A percentile compares a stretch with the other conserved stretches of the same genome.
Conservation (phyloP, 2,329 filamentous ascomycete species). For the Geosmithia putterillii region DNA sequence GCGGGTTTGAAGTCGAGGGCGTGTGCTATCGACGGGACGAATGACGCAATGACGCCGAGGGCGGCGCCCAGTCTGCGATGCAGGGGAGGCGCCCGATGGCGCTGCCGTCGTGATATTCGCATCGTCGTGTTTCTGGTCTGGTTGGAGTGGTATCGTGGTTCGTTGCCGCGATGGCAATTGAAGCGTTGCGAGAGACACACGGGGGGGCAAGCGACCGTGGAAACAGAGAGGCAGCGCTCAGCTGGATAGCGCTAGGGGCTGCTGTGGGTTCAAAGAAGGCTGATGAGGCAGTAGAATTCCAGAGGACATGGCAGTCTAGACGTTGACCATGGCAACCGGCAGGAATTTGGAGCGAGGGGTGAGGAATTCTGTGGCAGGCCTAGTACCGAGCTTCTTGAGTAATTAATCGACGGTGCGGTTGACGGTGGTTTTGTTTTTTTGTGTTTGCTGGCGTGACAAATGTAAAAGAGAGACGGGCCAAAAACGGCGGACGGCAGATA, state of each 20-base stretch:
- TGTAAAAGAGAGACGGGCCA: background rate
- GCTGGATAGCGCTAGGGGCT: background rate
- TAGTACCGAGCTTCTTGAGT: background rate
- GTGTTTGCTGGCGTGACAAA: background rate
- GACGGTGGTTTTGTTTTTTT: background rate
- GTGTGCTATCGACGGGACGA: constrained; percentile 19
- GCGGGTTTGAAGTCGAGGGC: constrained; percentile 49
- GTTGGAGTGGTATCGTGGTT: background rate
- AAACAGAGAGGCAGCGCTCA: background rate
- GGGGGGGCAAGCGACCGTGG: constrained; percentile 1
- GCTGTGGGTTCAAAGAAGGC: background rate
- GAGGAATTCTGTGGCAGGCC: background rate
- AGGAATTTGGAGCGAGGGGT: constrained; percentile 4
- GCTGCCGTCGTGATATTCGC: constrained; percentile 1
- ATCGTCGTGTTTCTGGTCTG: constrained; percentile 3
- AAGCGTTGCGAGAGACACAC: background rate
- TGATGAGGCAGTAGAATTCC: background rate
- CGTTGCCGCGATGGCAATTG: background rate
- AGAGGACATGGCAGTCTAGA: constrained; percentile 15
- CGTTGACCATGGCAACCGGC: constrained; percentile 14
- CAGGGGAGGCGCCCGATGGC: background rate
- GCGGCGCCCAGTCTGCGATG: background rate
- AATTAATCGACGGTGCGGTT: background rate
- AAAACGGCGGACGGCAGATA: background rate
- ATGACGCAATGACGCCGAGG: background rate